These are phyloP conservation scores for Lithocarpus polystachyus DNA, from an alignment of 306 rosid species.

Conservation along the genomic window DNA sequence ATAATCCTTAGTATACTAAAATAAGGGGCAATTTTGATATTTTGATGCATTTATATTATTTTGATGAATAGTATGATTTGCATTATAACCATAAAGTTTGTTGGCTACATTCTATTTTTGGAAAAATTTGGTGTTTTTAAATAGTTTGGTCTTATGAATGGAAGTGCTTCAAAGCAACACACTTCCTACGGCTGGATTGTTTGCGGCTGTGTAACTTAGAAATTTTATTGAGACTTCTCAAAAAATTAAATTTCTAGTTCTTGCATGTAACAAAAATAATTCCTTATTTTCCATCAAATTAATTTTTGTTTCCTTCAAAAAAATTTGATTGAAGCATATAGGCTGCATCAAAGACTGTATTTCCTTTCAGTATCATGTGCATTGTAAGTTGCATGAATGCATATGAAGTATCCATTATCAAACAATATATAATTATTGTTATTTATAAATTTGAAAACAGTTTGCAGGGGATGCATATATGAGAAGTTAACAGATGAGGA, in stretches of 20 bases:
- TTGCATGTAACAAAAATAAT: neutral
- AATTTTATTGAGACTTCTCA: too few relatives aligned
- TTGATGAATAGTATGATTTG: neutral
- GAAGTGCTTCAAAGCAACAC: too few relatives aligned
- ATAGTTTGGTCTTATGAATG: too few relatives aligned
- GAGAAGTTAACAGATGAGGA: conserved; percentile 44
- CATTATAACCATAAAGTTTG: neutral
- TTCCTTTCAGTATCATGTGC: neutral
- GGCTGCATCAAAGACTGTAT: neutral
- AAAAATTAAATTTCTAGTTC: conserved; percentile 5
- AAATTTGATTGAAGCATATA: neutral
- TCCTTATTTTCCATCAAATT: neutral
- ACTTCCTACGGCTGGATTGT: too few relatives aligned
- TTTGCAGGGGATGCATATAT: conserved; percentile 70
- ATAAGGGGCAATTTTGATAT: neutral
- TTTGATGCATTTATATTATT: neutral
- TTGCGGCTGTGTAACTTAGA: too few relatives aligned
- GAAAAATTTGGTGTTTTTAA: neutral
- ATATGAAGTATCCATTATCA: neutral
- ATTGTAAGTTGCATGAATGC: neutral
- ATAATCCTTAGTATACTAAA: neutral
- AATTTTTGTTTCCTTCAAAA: neutral
- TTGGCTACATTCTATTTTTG: neutral
- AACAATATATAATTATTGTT: neutral
- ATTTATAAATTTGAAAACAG: conserved; percentile 36